Evolutionary conservation across 768 basidiomycete genomes (phyloP).

Genomic region (Phlegmacium glaucopus): DNA sequence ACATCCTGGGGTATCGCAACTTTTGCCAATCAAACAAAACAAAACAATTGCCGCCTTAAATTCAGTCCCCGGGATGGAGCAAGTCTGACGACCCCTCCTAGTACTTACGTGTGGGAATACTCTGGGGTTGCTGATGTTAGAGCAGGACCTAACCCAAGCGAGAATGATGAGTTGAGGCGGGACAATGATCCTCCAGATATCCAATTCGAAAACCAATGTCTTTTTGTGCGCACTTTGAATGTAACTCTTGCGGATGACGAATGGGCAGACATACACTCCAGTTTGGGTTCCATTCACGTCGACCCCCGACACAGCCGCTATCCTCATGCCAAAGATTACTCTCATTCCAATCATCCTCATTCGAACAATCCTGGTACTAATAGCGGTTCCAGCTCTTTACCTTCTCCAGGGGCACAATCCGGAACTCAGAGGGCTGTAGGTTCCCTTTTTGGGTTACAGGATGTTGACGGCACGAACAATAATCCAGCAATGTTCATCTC

Average conservation of each 20-base stretch:
- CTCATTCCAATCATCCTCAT: no score
- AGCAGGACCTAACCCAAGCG: conserved; percentile 4
- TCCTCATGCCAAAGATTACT: no score
- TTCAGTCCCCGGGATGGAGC: not conserved
- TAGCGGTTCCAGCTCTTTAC: no score
- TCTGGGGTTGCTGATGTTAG: conserved; percentile 11
- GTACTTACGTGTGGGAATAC: conserved; percentile 12
- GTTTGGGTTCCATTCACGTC: no score
- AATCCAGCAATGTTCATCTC: not conserved
- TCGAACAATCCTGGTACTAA: no score
- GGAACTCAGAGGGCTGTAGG: not conserved
- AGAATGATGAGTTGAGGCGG: conserved; percentile 1
- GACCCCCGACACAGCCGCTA: no score
- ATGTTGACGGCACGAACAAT: not conserved
- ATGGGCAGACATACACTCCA: not conserved
- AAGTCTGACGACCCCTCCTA: not conserved
- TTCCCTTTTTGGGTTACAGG: not conserved
- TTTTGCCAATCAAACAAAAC: conserved; percentile 7
- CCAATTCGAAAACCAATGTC: conserved; percentile 10
- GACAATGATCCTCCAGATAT: not conserved
- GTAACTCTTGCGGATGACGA: not conserved
- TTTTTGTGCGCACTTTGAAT: conserved; percentile 13
- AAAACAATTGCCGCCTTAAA: conserved; percentile 4
- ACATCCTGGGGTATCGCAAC: conserved; percentile 19
- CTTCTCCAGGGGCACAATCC: no score